Percentiles rank a stretch among this genome's conserved stretches.
These are phyloP conservation scores for Amauroascus niger DNA, from an alignment of 2,329 filamentous ascomycete species.

Conservation along the genomic window DNA sequence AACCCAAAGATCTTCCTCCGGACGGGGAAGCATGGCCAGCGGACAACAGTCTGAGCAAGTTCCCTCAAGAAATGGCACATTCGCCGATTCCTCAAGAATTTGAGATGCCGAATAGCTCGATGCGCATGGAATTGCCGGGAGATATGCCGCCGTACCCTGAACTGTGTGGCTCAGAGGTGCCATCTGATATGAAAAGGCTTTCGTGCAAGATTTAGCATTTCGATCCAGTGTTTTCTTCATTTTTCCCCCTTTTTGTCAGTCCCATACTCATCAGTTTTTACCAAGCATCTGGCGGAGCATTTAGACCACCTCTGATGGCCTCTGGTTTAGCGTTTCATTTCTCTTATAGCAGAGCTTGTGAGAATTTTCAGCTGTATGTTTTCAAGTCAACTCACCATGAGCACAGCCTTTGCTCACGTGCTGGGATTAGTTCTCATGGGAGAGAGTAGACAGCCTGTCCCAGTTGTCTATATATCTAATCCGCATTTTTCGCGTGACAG, in stretches of 20 bases:
- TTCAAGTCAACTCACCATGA: no score
- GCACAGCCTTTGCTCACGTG: no score
- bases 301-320: neutral
- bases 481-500: no score
- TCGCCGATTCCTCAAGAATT: slow-evolving; percentile 6
- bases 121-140: slow-evolving; percentile 2
- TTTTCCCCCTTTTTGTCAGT: neutral
- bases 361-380: no score
- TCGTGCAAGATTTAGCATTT: neutral
- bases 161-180: neutral
- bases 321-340: neutral
- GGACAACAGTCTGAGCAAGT: neutral
- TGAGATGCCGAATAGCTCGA: slow-evolving; percentile 1
- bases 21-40: neutral
- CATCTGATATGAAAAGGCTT: neutral
- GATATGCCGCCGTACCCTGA: slow-evolving; percentile 5
- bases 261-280: neutral
- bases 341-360: neutral
- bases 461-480: no score
- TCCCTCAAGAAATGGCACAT: slow-evolving; percentile 6
- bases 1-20: neutral
- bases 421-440: no score
- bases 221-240: neutral
- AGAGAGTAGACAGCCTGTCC: no score
- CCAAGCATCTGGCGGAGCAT: neutral